Base-by-base conservation (phyloP, 208 protist species). In the Acanthamoeba castellanii region DNA sequence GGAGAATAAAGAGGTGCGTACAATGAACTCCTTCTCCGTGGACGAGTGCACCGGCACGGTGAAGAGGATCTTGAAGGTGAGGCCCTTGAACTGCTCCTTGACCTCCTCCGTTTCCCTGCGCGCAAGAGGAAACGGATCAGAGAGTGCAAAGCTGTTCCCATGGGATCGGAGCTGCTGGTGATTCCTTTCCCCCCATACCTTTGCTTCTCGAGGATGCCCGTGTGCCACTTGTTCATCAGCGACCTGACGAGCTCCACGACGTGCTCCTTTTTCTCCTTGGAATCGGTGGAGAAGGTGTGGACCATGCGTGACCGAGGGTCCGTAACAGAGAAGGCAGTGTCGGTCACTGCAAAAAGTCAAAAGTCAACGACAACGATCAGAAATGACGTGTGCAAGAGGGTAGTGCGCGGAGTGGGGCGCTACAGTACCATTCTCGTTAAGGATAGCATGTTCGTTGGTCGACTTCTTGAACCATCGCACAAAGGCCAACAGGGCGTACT, bases 21-120 rank as follows among this genome's bases (percentile, higher is more conserved):
- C 85, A 5, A 70, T 92, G 37, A 92, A 92, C 85, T 92, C 85
- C 57, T 92, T 92, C 30, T 92, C 85, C 30, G 52, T 92, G 16
- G 85, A 92, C 30, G 85, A 92, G 61, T 70, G 85, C 8, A 92
- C 85, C 52, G 85, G 85, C 18, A 92, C 85, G 55, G 85, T 92
- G 45, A 92, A 92, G 37, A 92, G 85, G 37, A 92, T 92, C 61
- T 92, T 92, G 61, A 92, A 66, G n/a, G n/a, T 92, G 32, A 92
- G 20, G 18, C 85, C 85, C 61, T 70, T 92, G 55, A 92, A 92
- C 61, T 92, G 85, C 25, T 92, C 85, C 85, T 72, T 92, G 8
- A 92, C 57, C 61, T 92, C 85, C 34, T 92, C 85, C 61, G 85
- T 92, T 50, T 92, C 85, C 57, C 61, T 66, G 25, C 76, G 9